phyloP scores from a whole-genome alignment of 164 flowering plant species.

The Magnolia sinica region DNA sequence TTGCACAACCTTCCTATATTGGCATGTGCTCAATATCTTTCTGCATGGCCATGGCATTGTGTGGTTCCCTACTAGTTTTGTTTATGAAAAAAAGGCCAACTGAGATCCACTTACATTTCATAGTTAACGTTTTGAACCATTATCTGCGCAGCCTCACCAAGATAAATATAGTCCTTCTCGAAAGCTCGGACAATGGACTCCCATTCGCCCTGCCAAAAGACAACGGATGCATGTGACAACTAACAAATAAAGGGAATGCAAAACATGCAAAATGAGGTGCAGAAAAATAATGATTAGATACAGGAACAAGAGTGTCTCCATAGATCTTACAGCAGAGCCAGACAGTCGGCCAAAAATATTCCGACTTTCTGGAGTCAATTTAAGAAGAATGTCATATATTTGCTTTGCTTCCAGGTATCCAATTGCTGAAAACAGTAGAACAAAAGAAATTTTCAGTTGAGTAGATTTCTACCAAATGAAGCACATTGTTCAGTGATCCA shows the following conservation, averaged over 20 bases:
- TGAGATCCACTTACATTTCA: conserved; percentile 67
- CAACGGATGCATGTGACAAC: conserved; percentile 8
- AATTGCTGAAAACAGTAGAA: conserved; percentile 47
- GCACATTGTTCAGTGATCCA: neutral
- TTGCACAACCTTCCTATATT: no score
- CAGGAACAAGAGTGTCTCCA: neutral
- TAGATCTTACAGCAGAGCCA: conserved; percentile 84
- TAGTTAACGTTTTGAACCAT: conserved; percentile 91
- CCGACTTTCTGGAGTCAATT: conserved; percentile 77
- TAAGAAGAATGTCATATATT: conserved; percentile 72
- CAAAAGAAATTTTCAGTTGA: neutral
- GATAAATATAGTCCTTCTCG: conserved; percentile 86
- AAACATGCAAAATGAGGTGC: neutral
- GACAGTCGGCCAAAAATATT: conserved; percentile 93
- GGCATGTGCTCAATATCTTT: no score
- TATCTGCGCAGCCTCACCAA: conserved; percentile 96
- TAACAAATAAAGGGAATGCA: neutral
- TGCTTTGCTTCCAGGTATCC: conserved; percentile 82
- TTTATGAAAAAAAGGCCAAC: neutral
- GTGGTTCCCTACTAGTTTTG: neutral
- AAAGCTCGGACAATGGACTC: conserved; percentile 77
- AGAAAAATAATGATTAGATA: neutral
- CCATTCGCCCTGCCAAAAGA: conserved; percentile 77
- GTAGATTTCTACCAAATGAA: neutral
- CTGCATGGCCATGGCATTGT: neutral